Conservation (phyloP, 345 rosid genomes). For the Dipteronia dyeriana region DNA sequence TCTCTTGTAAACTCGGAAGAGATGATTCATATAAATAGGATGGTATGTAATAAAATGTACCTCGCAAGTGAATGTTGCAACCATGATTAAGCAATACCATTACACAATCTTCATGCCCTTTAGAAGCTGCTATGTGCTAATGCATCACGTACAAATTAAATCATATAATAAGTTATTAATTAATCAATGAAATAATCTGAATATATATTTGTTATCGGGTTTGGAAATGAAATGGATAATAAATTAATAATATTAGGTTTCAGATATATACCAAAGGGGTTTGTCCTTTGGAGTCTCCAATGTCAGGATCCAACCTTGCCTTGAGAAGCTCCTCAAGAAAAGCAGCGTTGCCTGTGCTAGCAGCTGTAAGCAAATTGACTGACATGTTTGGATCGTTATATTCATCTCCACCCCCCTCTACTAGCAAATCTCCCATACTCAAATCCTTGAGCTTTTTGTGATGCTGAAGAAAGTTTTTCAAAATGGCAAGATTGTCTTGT, state of each 20-base stretch:
- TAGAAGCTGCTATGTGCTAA: conserved; percentile 85
- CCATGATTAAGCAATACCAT: conserved; percentile 68
- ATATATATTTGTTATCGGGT: no score
- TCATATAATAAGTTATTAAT: not conserved
- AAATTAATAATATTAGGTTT: not conserved
- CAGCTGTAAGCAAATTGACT: conserved; percentile 52
- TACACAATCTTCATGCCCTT: conserved; percentile 86
- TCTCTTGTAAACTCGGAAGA: no score
- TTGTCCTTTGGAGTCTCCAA: conserved; percentile 66
- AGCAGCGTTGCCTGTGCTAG: conserved; percentile 72
- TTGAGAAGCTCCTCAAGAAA: conserved; percentile 80
- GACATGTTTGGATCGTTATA: conserved; percentile 40
- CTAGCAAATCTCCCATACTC: conserved; percentile 42
- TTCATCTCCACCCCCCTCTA: conserved; percentile 47
- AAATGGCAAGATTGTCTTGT: conserved; percentile 61
- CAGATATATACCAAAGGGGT: conserved; percentile 62
- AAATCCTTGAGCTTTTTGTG: conserved; percentile 55
- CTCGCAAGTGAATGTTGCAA: conserved; percentile 69
- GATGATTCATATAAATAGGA: not conserved
- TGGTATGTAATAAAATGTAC: conserved; percentile 30
- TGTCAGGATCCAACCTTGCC: conserved; percentile 78
- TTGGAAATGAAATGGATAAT: no score
- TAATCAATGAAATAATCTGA: not conserved
- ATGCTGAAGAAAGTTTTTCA: conserved; percentile 85
- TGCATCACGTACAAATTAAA: conserved; percentile 6